phyloP scores from a whole-genome alignment of 2,329 filamentous ascomycete species.

The Ophiostoma sp. region DNA sequence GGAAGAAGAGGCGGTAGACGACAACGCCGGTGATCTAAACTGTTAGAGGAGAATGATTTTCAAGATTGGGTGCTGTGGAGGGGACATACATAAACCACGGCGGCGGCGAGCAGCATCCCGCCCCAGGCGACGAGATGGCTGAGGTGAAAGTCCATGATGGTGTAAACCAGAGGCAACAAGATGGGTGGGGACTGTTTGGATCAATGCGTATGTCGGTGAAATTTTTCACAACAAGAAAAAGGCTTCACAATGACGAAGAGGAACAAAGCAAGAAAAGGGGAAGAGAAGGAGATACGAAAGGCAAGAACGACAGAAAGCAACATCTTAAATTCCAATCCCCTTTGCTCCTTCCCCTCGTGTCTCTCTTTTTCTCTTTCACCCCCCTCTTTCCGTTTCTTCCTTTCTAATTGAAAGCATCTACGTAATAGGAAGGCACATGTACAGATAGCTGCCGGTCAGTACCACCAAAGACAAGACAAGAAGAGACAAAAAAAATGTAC shows the following conservation, averaged over 20 bases:
- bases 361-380: background rate
- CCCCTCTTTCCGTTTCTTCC: background rate
- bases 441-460: background rate
- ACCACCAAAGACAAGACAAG: background rate
- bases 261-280: background rate
- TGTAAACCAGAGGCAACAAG: background rate
- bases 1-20: conserved; percentile 62
- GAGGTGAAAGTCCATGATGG: conserved; percentile 32
- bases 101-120: conserved; percentile 40
- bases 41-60: background rate
- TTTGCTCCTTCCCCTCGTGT: background rate
- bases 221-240: background rate
- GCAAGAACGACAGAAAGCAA: background rate
- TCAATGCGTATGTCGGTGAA: background rate
- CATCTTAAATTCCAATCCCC: background rate
- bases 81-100: conserved; percentile 44
- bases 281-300: background rate
- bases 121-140: conserved; percentile 46
- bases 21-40: conserved; percentile 36
- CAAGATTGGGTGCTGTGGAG: background rate
- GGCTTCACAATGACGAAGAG: background rate
- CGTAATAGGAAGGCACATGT: conserved; percentile 16
- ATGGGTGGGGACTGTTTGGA: background rate
- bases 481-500: background rate
- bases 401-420: background rate